Evolutionary conservation across 495 filamentous ascomycete genomes (phyloP).

Genomic region (Penicillium desertorum): DNA sequence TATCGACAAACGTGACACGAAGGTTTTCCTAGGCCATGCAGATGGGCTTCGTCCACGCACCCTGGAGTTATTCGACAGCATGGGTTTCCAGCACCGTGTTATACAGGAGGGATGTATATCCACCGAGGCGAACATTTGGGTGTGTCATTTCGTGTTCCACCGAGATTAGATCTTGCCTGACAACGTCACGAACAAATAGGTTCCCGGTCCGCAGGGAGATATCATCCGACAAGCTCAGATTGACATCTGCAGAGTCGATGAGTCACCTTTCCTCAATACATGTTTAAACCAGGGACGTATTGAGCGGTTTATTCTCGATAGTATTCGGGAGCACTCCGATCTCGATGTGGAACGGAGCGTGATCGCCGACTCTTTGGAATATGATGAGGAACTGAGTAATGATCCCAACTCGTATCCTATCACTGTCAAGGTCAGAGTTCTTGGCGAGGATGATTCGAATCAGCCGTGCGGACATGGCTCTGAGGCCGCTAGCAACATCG

Average conservation of each 20-base stretch:
- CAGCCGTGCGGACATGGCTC: slow-evolving; percentile 4
- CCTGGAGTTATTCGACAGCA: slow-evolving; percentile 65
- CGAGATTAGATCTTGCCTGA: neutral
- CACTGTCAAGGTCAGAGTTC: slow-evolving; percentile 45
- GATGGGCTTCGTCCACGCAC: slow-evolving; percentile 61
- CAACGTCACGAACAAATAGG: slow-evolving; percentile 12
- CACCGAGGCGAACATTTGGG: slow-evolving; percentile 42
- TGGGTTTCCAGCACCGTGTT: slow-evolving; percentile 60
- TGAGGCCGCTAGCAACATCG: slow-evolving; percentile 36
- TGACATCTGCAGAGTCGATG: slow-evolving; percentile 52
- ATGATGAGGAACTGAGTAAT: slow-evolving; percentile 42
- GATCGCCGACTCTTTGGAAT: slow-evolving; percentile 45
- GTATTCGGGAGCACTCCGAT: slow-evolving; percentile 42
- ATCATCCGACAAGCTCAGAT: slow-evolving; percentile 49
- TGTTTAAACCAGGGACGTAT: slow-evolving; percentile 57
- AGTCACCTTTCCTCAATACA: slow-evolving; percentile 54
- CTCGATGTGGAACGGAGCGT: slow-evolving; percentile 53
- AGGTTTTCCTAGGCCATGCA: slow-evolving; percentile 58
- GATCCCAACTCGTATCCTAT: slow-evolving; percentile 55
- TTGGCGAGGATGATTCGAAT: slow-evolving; percentile 47
- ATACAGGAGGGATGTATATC: slow-evolving; percentile 61
- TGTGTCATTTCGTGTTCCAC: slow-evolving; percentile 10
- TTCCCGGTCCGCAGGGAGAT: slow-evolving; percentile 44
- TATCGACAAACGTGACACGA: slow-evolving; percentile 58
- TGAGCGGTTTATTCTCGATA: slow-evolving; percentile 57